phyloP scores from a whole-genome alignment of 768 basidiomycete genomes.

The Suillus clintonianus region DNA sequence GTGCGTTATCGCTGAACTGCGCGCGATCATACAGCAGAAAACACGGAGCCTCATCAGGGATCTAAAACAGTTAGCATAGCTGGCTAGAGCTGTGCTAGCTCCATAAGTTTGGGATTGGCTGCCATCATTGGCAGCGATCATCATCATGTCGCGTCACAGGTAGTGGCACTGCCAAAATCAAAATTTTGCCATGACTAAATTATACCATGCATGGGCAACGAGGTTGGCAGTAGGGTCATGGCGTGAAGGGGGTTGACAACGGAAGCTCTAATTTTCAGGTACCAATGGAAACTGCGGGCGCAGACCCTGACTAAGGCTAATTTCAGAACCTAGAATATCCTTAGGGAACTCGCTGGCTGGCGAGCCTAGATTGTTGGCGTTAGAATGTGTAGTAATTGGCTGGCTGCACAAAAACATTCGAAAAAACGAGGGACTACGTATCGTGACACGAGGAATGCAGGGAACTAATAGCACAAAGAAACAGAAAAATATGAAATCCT shows the following conservation, averaged over 20 bases:
- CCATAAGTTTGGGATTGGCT: background rate
- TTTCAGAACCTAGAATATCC: background rate
- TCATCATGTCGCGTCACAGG: conserved; percentile 1
- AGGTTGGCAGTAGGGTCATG: conserved; percentile 4
- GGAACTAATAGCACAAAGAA: conserved; percentile 14
- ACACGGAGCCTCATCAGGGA: conserved; percentile 17
- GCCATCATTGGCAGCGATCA: conserved; percentile 1
- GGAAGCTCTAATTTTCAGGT: background rate
- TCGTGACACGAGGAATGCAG: conserved; percentile 14
- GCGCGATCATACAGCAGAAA: conserved; percentile 18
- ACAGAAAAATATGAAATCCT: conserved; percentile 18
- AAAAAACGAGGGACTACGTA: conserved; percentile 28
- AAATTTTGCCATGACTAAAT: conserved; percentile 18
- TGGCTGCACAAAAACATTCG: conserved; percentile 18
- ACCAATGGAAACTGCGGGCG: conserved; percentile 1
- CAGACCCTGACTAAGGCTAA: conserved; percentile 1
- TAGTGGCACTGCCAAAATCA: conserved; percentile 21
- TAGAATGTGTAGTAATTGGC: conserved; percentile 23
- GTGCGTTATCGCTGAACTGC: conserved; percentile 10
- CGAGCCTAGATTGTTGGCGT: conserved; percentile 8
- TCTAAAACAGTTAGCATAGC: conserved; percentile 19
- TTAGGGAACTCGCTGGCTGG: background rate
- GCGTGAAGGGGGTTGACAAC: background rate
- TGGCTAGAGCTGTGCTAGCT: conserved; percentile 6
- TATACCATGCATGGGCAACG: conserved; percentile 24